A percentile compares a stretch with the other conserved stretches of the same genome.
Conservation (phyloP, 2,329 filamentous ascomycete genomes). For the Thelonectria blattea region DNA sequence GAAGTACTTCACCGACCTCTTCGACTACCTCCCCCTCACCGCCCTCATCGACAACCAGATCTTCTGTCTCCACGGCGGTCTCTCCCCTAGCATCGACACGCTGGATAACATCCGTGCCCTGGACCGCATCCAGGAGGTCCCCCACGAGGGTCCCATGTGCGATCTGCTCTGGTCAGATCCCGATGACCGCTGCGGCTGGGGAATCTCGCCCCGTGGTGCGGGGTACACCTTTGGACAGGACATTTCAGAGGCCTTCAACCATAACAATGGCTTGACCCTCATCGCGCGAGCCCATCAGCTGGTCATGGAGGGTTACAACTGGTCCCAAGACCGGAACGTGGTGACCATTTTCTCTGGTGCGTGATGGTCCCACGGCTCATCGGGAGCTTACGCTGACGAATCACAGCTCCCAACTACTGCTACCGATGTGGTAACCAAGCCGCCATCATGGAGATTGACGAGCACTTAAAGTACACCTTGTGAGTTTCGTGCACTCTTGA, state of each 20-base stretch:
- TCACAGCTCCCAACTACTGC: slow-evolving; percentile 85
- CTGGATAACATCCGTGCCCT: slow-evolving; percentile 94
- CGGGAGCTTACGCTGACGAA: slow-evolving; percentile 2
- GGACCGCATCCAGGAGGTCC: slow-evolving; percentile 97
- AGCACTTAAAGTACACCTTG: slow-evolving; percentile 99
- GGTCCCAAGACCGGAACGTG: slow-evolving; percentile 97
- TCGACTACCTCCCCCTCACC: slow-evolving; percentile 96
- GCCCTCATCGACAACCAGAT: slow-evolving; percentile 99
- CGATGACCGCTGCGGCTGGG: slow-evolving; percentile 95
- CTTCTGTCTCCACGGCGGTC: slow-evolving; percentile 95
- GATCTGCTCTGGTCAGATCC: slow-evolving; percentile 98
- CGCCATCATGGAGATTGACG: slow-evolving; percentile 99
- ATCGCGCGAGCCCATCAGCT: slow-evolving; percentile 97
- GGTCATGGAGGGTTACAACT: slow-evolving; percentile 99
- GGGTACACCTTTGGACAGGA: slow-evolving; percentile 97
- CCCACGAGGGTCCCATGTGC: slow-evolving; percentile 97
- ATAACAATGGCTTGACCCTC: slow-evolving; percentile 96
- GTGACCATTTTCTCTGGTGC: slow-evolving; percentile 97
- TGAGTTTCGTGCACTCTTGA: slow-evolving; percentile 59
- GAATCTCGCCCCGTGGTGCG: slow-evolving; percentile 91
- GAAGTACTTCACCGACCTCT: slow-evolving; percentile 96
- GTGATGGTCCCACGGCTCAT: slow-evolving; percentile 18
- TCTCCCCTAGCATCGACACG: slow-evolving; percentile 95
- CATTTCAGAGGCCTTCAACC: slow-evolving; percentile 98
- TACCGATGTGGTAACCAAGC: slow-evolving; percentile 99